phyloP scores from a whole-genome alignment of 768 basidiomycete genomes.

The Wakefieldia striispora region DNA sequence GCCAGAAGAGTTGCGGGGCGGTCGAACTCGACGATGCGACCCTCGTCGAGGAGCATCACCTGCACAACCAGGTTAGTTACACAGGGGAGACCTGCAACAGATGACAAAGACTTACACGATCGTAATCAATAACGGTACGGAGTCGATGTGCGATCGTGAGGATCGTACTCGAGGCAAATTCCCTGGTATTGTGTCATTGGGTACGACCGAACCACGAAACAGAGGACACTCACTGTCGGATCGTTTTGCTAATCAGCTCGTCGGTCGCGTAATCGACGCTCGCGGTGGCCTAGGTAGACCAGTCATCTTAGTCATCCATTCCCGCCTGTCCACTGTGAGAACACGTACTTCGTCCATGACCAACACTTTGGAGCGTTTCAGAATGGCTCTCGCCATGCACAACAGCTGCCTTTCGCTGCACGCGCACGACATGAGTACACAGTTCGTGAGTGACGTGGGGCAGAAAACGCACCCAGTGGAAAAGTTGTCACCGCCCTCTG shows the following conservation, averaged over 20 bases:
- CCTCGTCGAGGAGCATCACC: conserved; percentile 79
- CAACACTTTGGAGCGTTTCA: conserved; percentile 73
- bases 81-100: conserved; percentile 3
- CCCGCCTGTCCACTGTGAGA: background rate
- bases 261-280: conserved; percentile 87
- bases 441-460: background rate
- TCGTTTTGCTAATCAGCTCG: conserved; percentile 80
- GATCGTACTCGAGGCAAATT: conserved; percentile 79
- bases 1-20: conserved; percentile 56
- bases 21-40: conserved; percentile 76
- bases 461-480: conserved; percentile 61
- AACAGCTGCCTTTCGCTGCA: conserved; percentile 77
- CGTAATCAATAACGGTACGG: conserved; percentile 80
- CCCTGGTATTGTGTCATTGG: conserved; percentile 36
- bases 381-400: conserved; percentile 85
- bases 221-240: conserved; percentile 57
- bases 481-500: conserved; percentile 89
- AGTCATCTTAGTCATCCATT: conserved; percentile 3
- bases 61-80: conserved; percentile 24
- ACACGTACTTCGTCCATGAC: conserved; percentile 78
- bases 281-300: conserved; percentile 55
- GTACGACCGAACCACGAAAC: background rate
- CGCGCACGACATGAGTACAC: background rate
- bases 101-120: conserved; percentile 51
- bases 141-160: conserved; percentile 81